Evolutionary conservation across 75 land plant species (phyloP), one percentile per base, ranked within the genome.

Genomic region (Larix kaempferi): DNA sequence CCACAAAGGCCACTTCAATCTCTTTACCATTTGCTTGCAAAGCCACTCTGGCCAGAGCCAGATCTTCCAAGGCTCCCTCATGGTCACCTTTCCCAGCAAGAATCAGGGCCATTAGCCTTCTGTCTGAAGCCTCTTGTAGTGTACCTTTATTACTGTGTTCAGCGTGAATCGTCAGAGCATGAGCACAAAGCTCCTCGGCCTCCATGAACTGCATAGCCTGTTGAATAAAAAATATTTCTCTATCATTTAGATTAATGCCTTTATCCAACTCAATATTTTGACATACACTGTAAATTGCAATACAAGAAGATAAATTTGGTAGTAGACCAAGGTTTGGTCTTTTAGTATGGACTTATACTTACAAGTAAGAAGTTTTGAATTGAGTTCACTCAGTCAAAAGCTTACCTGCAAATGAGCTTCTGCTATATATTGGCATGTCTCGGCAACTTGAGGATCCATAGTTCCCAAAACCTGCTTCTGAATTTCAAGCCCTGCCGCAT

Each of bases 341-440:
- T 49, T 49, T 8, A 10, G 52, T 49, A 11, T 49, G 11, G 11
- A 49, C 10, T 49, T 8, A 10, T 49, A 49, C 11, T 49, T 49
- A 49, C 52, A 49, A 8, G 0, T 49, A 49, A 39, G 5, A 39
- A 39, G 41, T 39, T 4, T 39, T 39, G 41, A 39, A 49, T 49
- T 49, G 52, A 49, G 33, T 5, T 29, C 44, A 67, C 10, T 67
- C 19, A 33, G 6, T 35, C 16, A 59, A 23, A 76, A 27, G 39
- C 71, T 73, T 54, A 85, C 86, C 86, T 86, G 86, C 54, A 86
- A 58, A 35, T 86, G 82, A 2, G 87, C 81, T 33, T 86, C 87
- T 23, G 87, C 87, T 12, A 85, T 37, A 60, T 85, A 85, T 52
- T 52, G 37, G 64, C 86, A 83, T 17, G 86, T 85, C 58, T 83